Base-by-base conservation (phyloP, 1,284 basidiomycete species). In the Malassezia cuniculi region DNA sequence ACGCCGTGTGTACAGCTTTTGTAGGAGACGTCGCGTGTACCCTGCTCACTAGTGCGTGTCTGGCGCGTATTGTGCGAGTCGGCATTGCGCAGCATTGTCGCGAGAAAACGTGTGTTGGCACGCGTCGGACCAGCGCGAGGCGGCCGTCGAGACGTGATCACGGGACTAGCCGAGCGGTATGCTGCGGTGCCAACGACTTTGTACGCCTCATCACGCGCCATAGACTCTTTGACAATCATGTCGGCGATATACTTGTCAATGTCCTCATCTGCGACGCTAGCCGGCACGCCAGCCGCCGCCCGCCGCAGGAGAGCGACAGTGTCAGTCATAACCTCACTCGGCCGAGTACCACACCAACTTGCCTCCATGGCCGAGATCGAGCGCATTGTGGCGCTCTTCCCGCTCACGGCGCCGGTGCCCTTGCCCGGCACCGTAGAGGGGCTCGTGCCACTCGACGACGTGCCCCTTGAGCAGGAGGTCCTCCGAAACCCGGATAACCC, bases 401-500 rank as follows among this genome's bases (percentile, higher is more conserved):
- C 87, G 12, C 71, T 94, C 49, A 84, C 87, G 4, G 74, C 76
- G 35, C 87, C 90, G 8, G 72, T 80, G 34, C 90, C 90, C 9
- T 80, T 76, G 6, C 86, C 87, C 7, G 71, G 75, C 32, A 81
- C 78, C 2, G 78, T 87, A 59, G 74, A 81, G 12, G 73, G 79
- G 41, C 74, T 95, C 36, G 74, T 95, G 52, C 74, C 79, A 3
- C 69, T 78, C 20, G 74, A 77, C 35, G 87, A 95, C 69, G 68
- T 94, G 24, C 75, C 80, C 47, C 78, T 85, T 29, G 93, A 95
- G 71, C 87, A 97, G 69, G 90, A 97, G 69, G 76, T 97, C n/a
- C 73, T 89, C 22, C 78, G 85, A 48, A 94, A 95, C 69, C 83
- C 85, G 3, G 76, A 77, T 44, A 93, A 89, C 42, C 82, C 89